phyloP scores from a whole-genome alignment of 371 early-diverging fungal species.

The Parasitella parasitica region DNA sequence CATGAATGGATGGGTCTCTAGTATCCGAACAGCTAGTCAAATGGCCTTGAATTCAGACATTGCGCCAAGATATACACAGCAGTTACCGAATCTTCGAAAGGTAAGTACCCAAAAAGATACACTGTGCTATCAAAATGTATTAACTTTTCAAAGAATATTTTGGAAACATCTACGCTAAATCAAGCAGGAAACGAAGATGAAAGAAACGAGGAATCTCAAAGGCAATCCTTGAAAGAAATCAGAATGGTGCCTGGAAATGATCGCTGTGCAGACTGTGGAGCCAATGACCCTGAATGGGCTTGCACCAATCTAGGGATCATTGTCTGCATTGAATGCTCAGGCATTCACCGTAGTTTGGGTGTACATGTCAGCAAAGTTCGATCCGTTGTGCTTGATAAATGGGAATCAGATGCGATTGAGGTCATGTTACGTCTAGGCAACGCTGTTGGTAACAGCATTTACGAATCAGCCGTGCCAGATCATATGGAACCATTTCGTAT shows the following conservation, averaged over 20 bases:
- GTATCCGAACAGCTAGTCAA: constrained; percentile 69
- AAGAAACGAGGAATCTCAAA: constrained; percentile 20
- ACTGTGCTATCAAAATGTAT: neutral
- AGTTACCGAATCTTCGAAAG: constrained; percentile 15
- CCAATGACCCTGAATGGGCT: constrained; percentile 86
- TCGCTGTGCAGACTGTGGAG: constrained; percentile 81
- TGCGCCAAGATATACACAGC: constrained; percentile 31
- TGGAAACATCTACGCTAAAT: constrained; percentile 2
- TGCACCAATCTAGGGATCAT: constrained; percentile 89
- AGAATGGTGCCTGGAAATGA: constrained; percentile 63
- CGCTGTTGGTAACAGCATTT: constrained; percentile 68
- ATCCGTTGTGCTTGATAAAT: constrained; percentile 84
- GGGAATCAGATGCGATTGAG: constrained; percentile 80
- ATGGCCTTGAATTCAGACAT: constrained; percentile 63
- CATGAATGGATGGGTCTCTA: constrained; percentile 79
- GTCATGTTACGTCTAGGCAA: constrained; percentile 86
- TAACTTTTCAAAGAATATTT: neutral
- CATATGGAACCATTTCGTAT: constrained; percentile 43
- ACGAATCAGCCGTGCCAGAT: constrained; percentile 55
- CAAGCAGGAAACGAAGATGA: neutral
- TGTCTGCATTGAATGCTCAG: constrained; percentile 97
- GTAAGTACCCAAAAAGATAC: neutral
- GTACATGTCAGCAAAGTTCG: constrained; percentile 89
- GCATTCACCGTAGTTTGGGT: constrained; percentile 95
- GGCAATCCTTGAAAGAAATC: constrained; percentile 29